Evolutionary conservation across 768 basidiomycete species (phyloP).

Genomic region (Tylopilus felleus): DNA sequence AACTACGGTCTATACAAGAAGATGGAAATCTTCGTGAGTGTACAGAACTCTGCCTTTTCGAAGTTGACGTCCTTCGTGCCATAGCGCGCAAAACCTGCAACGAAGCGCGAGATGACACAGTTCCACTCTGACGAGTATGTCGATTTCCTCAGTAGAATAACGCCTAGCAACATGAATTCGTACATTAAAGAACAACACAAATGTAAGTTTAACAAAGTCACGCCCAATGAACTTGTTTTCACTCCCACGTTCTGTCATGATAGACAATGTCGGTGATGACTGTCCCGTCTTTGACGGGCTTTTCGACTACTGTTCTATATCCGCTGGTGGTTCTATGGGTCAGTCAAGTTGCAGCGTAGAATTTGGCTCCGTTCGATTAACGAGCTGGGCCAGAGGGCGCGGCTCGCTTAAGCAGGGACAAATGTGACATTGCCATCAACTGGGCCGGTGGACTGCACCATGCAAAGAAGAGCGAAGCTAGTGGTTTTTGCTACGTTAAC

Average conservation of each 20-base stretch:
- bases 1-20: slow-evolving; percentile 99
- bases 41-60: background rate
- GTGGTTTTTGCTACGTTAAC: slow-evolving; percentile 98
- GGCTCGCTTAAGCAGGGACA: slow-evolving; percentile 89
- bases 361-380: background rate
- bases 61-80: background rate
- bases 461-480: slow-evolving; percentile 98
- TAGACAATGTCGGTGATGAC: slow-evolving; percentile 98
- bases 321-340: slow-evolving; percentile 99
- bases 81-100: slow-evolving; percentile 97
- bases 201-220: slow-evolving; percentile 49
- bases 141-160: slow-evolving; percentile 91
- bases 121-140: slow-evolving; percentile 99
- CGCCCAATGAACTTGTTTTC: background rate
- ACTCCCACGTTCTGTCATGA: background rate
- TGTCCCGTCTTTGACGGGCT: slow-evolving; percentile 98
- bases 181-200: slow-evolving; percentile 95
- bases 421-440: slow-evolving; percentile 98
- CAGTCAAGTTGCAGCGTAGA: slow-evolving; percentile 24
- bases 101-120: slow-evolving; percentile 99
- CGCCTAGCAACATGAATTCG: slow-evolving; percentile 91
- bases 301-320: slow-evolving; percentile 99
- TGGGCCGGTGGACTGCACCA: slow-evolving; percentile 99
- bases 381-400: slow-evolving; percentile 75
- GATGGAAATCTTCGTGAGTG: slow-evolving; percentile 98